A percentile compares a stretch with the other conserved stretches of the same genome.
Evolutionary conservation across 2,329 filamentous ascomycete species (phyloP).

Genomic region (Cordyceps pruinosa): DNA sequence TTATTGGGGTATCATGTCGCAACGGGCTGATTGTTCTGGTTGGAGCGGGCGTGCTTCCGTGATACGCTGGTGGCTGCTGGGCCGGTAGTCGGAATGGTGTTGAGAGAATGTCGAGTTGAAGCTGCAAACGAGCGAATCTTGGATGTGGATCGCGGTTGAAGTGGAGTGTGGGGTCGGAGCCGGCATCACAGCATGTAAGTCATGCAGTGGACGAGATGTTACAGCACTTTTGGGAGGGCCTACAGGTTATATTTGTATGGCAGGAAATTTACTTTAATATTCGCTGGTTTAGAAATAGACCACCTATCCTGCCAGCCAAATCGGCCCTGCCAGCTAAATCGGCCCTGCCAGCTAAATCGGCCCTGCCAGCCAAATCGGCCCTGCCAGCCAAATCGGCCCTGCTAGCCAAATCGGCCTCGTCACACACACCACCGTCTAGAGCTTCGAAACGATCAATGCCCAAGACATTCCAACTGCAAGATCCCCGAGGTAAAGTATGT

Average conservation of each 20-base stretch:
- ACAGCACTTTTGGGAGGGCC: not conserved
- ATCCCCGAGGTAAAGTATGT: no score
- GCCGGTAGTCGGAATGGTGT: not conserved
- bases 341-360: no score
- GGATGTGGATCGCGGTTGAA: not conserved
- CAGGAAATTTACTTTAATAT: not conserved
- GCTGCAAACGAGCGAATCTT: not conserved
- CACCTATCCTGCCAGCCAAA: not conserved
- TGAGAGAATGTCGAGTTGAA: not conserved
- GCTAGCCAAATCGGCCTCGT: not conserved
- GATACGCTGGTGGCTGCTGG: not conserved
- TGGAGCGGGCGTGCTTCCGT: not conserved
- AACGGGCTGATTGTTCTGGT: not conserved
- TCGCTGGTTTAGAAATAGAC: not conserved
- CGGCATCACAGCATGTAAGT: not conserved
- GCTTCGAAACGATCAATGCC: no score
- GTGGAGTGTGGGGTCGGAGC: not conserved
- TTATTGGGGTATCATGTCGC: conserved; percentile 3
- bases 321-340: not conserved
- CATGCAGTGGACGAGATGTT: not conserved
- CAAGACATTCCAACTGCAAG: no score
- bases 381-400: no score
- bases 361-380: no score
- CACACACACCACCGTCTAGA: no score
- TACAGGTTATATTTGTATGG: not conserved